Evolutionary conservation across 2,329 filamentous ascomycete genomes (phyloP).

Genomic region (Claviceps purpurea): DNA sequence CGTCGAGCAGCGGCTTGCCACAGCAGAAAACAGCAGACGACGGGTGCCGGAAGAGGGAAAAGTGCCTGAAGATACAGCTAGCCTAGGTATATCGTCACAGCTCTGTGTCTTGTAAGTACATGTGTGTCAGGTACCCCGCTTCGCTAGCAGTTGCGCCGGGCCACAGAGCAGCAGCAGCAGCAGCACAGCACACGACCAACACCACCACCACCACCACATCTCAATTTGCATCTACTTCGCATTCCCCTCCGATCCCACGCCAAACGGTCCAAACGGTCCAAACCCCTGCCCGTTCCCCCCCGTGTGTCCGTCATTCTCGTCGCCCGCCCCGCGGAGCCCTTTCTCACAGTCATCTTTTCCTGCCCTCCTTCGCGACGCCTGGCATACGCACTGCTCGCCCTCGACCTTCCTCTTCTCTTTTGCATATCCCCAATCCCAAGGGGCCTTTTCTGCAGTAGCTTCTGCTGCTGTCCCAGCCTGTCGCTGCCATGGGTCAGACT

Average conservation of each 20-base stretch:
- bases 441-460: conserved; percentile 13
- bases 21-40: too few relatives aligned
- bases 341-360: conserved; percentile 1
- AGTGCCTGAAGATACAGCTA: too few relatives aligned
- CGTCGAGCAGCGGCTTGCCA: too few relatives aligned
- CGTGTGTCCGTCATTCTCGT: conserved; percentile 3
- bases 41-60: too few relatives aligned
- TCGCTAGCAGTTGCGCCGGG: too few relatives aligned
- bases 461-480: conserved; percentile 13
- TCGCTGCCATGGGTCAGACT: conserved; percentile 79
- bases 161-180: too few relatives aligned
- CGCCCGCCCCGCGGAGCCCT: conserved; percentile 1
- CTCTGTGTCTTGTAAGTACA: too few relatives aligned
- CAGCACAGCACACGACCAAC: neutral
- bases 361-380: conserved; percentile 2
- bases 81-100: too few relatives aligned
- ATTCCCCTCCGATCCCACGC: neutral
- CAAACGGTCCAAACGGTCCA: neutral
- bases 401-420: conserved; percentile 3
- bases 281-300: neutral
- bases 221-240: neutral
- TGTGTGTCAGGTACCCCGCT: too few relatives aligned
- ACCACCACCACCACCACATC: neutral
- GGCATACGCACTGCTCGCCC: neutral
- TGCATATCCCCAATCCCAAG: conserved; percentile 6